A percentile compares a stretch with the other conserved stretches of the same genome.
phyloP scores from a whole-genome alignment of 257 asterid species.

The Datura wrightii region DNA sequence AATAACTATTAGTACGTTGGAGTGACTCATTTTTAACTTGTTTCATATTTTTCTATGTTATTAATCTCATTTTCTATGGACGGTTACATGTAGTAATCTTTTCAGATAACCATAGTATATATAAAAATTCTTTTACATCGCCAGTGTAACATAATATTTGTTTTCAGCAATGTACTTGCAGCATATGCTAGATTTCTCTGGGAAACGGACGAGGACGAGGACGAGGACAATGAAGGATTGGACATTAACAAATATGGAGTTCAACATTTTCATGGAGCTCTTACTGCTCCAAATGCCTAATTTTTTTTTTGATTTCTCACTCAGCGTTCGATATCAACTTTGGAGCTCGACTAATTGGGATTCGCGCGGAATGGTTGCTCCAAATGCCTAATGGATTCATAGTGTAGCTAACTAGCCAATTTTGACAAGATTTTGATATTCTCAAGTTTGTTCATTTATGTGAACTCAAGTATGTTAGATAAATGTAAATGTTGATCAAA shows the following conservation, averaged over 20 bases:
- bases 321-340: no score
- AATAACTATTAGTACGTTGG: no score
- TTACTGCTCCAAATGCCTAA: slow-evolving; percentile 31
- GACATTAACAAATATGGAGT: background rate
- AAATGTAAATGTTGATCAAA: no score
- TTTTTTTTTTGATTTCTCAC: no score
- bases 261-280: slow-evolving; percentile 17
- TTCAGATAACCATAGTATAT: background rate
- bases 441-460: no score
- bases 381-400: no score
- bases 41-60: background rate
- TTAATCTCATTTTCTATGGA: no score
- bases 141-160: background rate
- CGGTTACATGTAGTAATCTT: background rate
- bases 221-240: slow-evolving; percentile 36
- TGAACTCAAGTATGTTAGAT: no score
- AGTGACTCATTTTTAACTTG: background rate
- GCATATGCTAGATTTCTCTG: slow-evolving; percentile 82
- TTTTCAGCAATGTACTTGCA: slow-evolving; percentile 72
- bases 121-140: background rate
- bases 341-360: no score
- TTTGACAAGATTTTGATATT: no score
- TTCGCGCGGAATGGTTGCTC: no score
- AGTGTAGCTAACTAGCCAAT: no score
- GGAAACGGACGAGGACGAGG: slow-evolving; percentile 60